Base-by-base conservation (phyloP, 1,284 basidiomycete species). In the Moesziomyces globuligerus region DNA sequence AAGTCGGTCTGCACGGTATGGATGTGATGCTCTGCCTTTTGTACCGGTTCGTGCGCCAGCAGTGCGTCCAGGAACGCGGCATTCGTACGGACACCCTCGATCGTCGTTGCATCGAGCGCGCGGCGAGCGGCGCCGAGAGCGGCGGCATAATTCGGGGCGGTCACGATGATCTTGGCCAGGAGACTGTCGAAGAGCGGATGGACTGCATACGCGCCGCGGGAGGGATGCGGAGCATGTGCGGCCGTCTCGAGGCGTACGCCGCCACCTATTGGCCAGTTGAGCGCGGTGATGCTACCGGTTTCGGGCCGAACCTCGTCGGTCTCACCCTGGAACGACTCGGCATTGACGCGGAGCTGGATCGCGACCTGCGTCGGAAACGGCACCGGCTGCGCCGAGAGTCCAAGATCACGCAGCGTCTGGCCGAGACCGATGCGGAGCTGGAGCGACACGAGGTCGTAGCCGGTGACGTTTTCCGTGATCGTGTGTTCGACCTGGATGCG, bases 401-500 rank as follows among this genome's bases (percentile, higher is more conserved):
- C 43, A 3, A 74, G 52, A 3, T 66, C 29, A 3, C 8, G 4
- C 3, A 74, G 51, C 2, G 54, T 34, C n/a, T 37, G 18, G 1
- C 68, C 72, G 8, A 67, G 52, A 1, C 44, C 64, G 5, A 74
- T 25, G 1, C 41, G 54, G 7, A 72, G 40, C 37, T 74, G 72
- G 3, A 67, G 44, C 0, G 48, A 50, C 1, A 72, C 67, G 8
- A 74, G 37, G 32, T 74, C 72, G 42, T 39, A 4, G 3, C 49
- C 55, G 3, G 51, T 59, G 13, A 67, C 53, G 9, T 58, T 36
- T 28, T 74, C 72, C 11, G 72, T 75, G 18, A 72, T 48, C 7
- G 74, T 70, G 43, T 72, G 71, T 15, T 72, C 70, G 13, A 75
- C 74, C 41, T 75, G 74, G 7, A 75, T 61, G 20, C 74, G 41